Conservation (phyloP, 2,329 filamentous ascomycete species). For the Epichloe gansuensis region DNA sequence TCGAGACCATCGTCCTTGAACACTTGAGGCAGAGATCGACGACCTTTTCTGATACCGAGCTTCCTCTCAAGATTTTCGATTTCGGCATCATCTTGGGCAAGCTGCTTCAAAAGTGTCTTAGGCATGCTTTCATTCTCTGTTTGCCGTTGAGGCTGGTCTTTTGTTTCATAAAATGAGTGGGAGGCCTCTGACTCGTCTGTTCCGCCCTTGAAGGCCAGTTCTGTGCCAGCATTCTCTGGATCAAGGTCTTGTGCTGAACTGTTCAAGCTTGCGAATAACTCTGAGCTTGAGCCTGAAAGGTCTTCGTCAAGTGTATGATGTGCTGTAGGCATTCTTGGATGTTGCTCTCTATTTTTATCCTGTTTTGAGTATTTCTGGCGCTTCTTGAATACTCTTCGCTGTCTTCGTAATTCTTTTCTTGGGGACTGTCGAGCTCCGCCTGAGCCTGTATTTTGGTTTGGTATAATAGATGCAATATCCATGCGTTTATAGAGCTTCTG, state of each 20-base stretch:
- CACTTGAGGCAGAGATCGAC: conserved; percentile 59
- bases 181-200: conserved; percentile 4
- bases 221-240: neutral
- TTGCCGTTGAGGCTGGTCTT: conserved; percentile 18
- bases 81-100: conserved; percentile 75
- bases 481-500: conserved; percentile 26
- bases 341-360: neutral
- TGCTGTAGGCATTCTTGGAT: neutral
- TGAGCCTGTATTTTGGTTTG: neutral
- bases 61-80: conserved; percentile 82
- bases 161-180: conserved; percentile 8
- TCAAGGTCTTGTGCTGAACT: neutral
- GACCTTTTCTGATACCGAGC: conserved; percentile 65
- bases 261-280: neutral
- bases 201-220: conserved; percentile 7
- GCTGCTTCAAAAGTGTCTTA: conserved; percentile 31
- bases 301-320: neutral
- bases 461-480: conserved; percentile 15
- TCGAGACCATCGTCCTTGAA: conserved; percentile 77
- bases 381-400: conserved; percentile 51
- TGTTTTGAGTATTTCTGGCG: conserved; percentile 18
- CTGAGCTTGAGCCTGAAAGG: neutral
- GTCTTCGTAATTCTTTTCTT: conserved; percentile 57
- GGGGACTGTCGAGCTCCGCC: conserved; percentile 8
- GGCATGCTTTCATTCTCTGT: conserved; percentile 13